These are phyloP conservation scores for Mycena pura DNA, from an alignment of 768 basidiomycete species.

Conservation along the genomic window DNA sequence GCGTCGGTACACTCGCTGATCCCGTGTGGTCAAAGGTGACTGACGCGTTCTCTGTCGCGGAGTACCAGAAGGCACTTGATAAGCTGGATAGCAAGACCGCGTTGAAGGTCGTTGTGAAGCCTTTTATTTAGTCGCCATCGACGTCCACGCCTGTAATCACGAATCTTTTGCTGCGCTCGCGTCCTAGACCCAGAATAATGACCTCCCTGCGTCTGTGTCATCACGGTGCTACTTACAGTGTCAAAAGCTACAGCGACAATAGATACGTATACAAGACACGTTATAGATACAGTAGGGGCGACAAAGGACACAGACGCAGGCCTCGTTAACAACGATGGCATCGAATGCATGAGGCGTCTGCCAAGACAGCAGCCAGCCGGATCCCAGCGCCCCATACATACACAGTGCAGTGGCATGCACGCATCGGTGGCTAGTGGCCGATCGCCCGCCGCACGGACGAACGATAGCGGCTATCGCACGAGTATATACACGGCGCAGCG, in stretches of 20 bases:
- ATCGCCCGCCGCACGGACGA: too few species aligned
- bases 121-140: slow-evolving; percentile 28
- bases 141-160: too few species aligned
- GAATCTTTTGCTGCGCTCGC: too few species aligned
- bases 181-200: not conserved
- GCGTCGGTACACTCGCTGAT: not conserved
- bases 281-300: slow-evolving; percentile 11
- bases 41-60: slow-evolving; percentile 60
- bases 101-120: slow-evolving; percentile 60
- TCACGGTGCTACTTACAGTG: not conserved
- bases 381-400: too few species aligned
- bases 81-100: slow-evolving; percentile 65
- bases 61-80: slow-evolving; percentile 70
- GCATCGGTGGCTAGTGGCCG: too few species aligned
- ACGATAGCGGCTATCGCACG: too few species aligned
- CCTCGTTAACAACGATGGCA: too few species aligned
- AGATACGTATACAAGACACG: slow-evolving; percentile 3
- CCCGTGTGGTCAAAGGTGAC: slow-evolving; percentile 56
- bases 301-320: too few species aligned
- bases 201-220: not conserved
- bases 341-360: too few species aligned
- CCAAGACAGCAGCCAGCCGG: too few species aligned
- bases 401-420: too few species aligned
- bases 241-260: slow-evolving; percentile 3
- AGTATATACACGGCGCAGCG: too few species aligned